Evolutionary conservation across 2,329 filamentous ascomycete species (phyloP), one percentile per base, ranked within the genome.

Genomic region (Byssoonygena ceratinophila): DNA sequence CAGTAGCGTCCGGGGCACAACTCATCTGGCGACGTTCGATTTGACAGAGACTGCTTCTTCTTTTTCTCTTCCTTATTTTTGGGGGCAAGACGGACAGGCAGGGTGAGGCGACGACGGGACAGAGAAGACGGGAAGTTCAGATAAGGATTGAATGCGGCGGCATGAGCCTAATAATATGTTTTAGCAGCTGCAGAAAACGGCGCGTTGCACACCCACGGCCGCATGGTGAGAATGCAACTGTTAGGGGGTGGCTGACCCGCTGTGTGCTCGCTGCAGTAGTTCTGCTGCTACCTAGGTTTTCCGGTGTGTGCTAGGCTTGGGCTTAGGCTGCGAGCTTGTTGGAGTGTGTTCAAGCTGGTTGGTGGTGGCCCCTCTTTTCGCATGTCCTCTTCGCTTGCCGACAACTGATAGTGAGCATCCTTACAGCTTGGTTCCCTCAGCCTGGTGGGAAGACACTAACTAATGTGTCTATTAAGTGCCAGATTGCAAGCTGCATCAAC

Each of bases 141-240:
- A 47, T 47, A 47, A 47, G 31, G 45, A 47, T 46, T 34, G 55
- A 50, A 55, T 52, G 53, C 53, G 36, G 39, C 55, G 54, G 56
- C 57, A 52, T 49, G 54, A 54, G 7, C 20, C 39, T 41, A 41
- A 14, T 41, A 59, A 55, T 53, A 57, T 55, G 57, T 55, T 56
- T 55, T 58, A 53, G 54, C 55, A 23, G 46, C 36, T 49, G 47
- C 47, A 41, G 40, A 27, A 50, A 52, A 29, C 39, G 22, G 40
- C 11, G 41, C 20, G 22, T 44, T 44, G 48, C 48, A 51, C 40
- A 18, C 39, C 49, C 48, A 51, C 39, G 25, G 32, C 23, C 32
- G 41, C 41, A 50, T 50, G 47, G 47, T 39, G 49, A 45, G 39
- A 46, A 46, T 45, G 49, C 49, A 45, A 37, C 49, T 45, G 49